A percentile compares a stretch with the other conserved stretches of the same genome.
These are phyloP conservation scores for Gentiana dahurica DNA, from an alignment of 257 asterid genomes.

Conservation along the genomic window DNA sequence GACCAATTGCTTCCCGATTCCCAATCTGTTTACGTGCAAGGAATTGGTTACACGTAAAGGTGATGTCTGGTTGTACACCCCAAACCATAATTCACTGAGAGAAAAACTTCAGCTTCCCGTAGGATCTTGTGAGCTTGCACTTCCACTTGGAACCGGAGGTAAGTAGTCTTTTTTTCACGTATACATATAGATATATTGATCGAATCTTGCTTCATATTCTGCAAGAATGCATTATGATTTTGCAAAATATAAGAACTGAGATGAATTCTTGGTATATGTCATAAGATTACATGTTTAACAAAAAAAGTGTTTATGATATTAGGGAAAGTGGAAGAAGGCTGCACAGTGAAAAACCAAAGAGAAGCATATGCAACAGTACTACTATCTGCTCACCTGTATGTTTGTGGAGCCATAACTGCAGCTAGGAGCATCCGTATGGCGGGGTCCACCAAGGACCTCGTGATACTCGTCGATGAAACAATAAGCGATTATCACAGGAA, in stretches of 20 bases:
- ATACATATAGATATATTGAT: too few species aligned
- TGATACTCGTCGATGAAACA: constrained; percentile 64
- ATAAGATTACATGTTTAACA: background rate
- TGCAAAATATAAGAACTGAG: too few species aligned
- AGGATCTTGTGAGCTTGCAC: constrained; percentile 82
- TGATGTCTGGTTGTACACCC: constrained; percentile 48
- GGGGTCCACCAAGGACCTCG: constrained; percentile 67
- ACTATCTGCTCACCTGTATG: constrained; percentile 70
- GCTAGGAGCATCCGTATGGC: constrained; percentile 76
- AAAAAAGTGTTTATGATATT: background rate
- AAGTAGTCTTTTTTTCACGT: background rate
- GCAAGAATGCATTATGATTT: too few species aligned
- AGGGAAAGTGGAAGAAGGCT: constrained; percentile 25
- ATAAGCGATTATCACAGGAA: constrained; percentile 55
- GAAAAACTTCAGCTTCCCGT: constrained; percentile 56
- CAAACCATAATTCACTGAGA: constrained; percentile 28
- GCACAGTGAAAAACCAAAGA: constrained; percentile 24
- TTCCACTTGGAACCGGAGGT: constrained; percentile 55
- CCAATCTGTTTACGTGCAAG: constrained; percentile 50
- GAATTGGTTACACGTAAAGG: constrained; percentile 45
- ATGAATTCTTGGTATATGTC: too few species aligned
- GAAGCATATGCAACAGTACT: constrained; percentile 81
- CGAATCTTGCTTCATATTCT: too few species aligned
- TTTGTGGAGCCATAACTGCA: constrained; percentile 83
- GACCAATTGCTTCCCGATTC: constrained; percentile 52